Evolutionary conservation across 768 basidiomycete species (phyloP).

Genomic region (Cubamyces sp.): DNA sequence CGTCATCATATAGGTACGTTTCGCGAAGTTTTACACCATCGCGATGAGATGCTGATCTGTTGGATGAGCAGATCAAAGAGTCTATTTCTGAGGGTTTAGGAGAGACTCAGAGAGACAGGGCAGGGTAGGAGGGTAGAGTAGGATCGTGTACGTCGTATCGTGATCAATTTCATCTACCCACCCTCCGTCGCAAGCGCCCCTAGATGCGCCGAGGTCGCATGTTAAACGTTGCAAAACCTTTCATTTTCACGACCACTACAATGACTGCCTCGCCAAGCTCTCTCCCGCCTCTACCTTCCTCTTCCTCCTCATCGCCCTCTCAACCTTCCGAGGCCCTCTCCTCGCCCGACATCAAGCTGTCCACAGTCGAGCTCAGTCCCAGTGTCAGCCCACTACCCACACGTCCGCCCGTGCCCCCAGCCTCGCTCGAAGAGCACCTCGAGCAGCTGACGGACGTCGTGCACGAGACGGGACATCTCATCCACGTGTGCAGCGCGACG

Average conservation of each 20-base stretch:
- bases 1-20: background rate
- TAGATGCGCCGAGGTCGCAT: no score
- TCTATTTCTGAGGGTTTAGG: no score
- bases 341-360: no score
- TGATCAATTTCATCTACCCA: background rate
- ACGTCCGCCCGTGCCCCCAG: background rate
- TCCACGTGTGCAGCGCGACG: slow-evolving; percentile 4
- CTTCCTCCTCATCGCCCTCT: no score
- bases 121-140: background rate
- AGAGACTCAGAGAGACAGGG: no score
- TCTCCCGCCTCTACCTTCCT: no score
- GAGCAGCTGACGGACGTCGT: slow-evolving; percentile 13
- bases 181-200: background rate
- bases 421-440: slow-evolving; percentile 17
- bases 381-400: background rate
- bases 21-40: background rate
- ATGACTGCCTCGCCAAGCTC: no score
- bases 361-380: no score
- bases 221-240: no score
- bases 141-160: background rate
- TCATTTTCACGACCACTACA: no score
- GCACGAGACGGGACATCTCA: slow-evolving; percentile 7
- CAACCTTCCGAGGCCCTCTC: no score
- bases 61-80: no score
- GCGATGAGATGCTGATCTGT: background rate